Base-by-base conservation (phyloP, 2,329 filamentous ascomycete genomes). In the Colletotrichum destructivum region DNA sequence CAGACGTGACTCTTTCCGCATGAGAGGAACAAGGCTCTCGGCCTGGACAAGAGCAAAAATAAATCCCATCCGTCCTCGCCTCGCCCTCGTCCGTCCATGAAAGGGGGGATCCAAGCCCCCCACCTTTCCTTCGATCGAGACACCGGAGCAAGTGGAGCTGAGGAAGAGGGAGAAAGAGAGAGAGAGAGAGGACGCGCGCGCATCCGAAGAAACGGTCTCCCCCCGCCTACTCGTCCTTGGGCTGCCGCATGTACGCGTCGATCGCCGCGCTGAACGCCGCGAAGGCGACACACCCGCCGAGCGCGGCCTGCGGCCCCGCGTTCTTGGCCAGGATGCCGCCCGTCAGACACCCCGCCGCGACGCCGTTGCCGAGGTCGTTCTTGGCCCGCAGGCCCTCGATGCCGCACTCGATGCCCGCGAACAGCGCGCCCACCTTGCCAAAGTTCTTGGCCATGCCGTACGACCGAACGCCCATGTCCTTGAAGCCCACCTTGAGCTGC, bases 381-480 rank as follows among this genome's bases (percentile, higher is more conserved):
- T 97, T 98, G 26, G 95, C 96, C 40, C 96, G 89, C 77, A 94
- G 88, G 0, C 95, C 95, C 82, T 99, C 96, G 79, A 99, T 95
- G 75, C 94, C 95, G 85, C 96, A 99, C 84, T 99, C 96, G 64
- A 96, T 97, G 51, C 96, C 96, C 18, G 91, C 89, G 85, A 97
- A 99, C 23, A 98, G 88, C 2, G 94, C 93, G 77, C 96, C 96
- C 61, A 99, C 94, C 76, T 95, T 93, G 74, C 94, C 96, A 80
- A 99, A 99, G 86, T 97, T 98, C 85, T 95, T 96, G 66, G 95
- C 96, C 59, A 92, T 94, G 74, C 91, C 92, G 82, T 88, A 94
- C 5, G 94, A 96, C 15, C 94, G 91, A 74, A 88, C 83, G 75
- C 96, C 96, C 95, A 99, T 98, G 82, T 99, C 96, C 82, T 93